Base-by-base conservation (phyloP, 2,329 filamentous ascomycete genomes). In the Cladobotryum protrusum region DNA sequence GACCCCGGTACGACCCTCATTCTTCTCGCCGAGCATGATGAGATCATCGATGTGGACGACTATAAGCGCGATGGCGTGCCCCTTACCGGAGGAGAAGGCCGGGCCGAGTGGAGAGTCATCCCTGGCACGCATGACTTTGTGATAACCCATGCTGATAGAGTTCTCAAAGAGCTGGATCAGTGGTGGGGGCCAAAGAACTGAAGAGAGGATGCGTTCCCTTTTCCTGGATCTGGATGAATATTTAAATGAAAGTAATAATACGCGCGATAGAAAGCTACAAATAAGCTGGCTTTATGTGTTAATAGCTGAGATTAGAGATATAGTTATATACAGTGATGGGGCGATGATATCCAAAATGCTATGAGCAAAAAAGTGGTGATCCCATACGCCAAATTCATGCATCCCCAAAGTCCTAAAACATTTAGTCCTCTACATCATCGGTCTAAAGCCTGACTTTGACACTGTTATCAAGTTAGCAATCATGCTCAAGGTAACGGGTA, bases 91-190 rank as follows among this genome's bases (percentile, higher is more conserved):
- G 78, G 80, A 9, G 62, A 65, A 44, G 69, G 71, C 1, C 70
- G 70, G 13, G 71, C 82, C 6, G 63, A 67, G 39, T 81, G 78
- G 73, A 71, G 67, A 33, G 61, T 77, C 11, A 65, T 83, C 1
- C 71, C 73, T 0, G 79, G 78, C 1, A 75, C 72, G 1, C 81
- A 85, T 57, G 80, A 85, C 55, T 83, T 84, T 57, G 78, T 81
- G 14, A 82, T 83, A 68, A 80, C 78, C n/a, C 72, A 77, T 52
- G 61, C 69, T 0, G 58, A 63, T 6, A 61, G 67, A 34, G 73
- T 78, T 11, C 57, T 81, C 51, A 59, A 63, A 39, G 69, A 69
- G 49, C 66, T 83, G 9, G 72, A 75, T 49, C 63, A 66, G 29
- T 72, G 77, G 50, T 82, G 77, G 76, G 67, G 59, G 6, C 24